Evolutionary conservation across 768 basidiomycete species (phyloP), one percentile per base, ranked within the genome.

Genomic region (Neoboletus subvelutipes): DNA sequence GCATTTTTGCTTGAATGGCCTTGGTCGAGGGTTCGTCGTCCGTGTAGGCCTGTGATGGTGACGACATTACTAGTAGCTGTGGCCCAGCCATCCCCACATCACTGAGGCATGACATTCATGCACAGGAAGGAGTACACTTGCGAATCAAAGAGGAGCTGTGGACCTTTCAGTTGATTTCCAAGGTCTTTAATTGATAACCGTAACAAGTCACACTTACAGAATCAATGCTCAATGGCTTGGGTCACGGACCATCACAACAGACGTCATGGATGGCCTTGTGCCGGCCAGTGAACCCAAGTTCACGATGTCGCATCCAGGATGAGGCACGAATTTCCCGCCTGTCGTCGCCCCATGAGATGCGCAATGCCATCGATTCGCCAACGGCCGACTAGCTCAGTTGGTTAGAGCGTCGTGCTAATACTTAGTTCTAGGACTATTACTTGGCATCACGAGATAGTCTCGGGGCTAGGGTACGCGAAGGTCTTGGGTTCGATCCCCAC

Each of bases 341-440:
- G 43, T 5, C 1, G 3, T 12, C 29, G 15, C 28, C 28, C 0
- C 6, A 47, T 47, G 45, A 5, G 8, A 2, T 8, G 28, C 2
- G 1, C 4, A 22, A 11, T 24, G 15, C 0, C 1, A 0, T 4
- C 7, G n/a, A 18, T 2, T 11, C n/a, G 20, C 4, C 26, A 28
- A 48, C 0, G 87, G 87, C 87, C 86, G 87, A 83, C 85, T 90
- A 88, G 88, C 88, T 90, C 88, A 90, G 88, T 78, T 89, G 88
- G 88, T 90, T 89, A 89, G 88, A 89, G 88, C 87, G 87, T 88
- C 83, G 87, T 87, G 84, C 87, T 89, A 88, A 67, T 72, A 71
- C 61, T 59, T 54, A 8, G 52, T 34, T 39, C 13, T 1, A 4
- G 20, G 54, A 33, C 4, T 20, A 42, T 53, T 3, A 0, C 20